Evolutionary conservation across 1,139 yeast species (phyloP).

Genomic region (Blastobotrys serpentis): DNA sequence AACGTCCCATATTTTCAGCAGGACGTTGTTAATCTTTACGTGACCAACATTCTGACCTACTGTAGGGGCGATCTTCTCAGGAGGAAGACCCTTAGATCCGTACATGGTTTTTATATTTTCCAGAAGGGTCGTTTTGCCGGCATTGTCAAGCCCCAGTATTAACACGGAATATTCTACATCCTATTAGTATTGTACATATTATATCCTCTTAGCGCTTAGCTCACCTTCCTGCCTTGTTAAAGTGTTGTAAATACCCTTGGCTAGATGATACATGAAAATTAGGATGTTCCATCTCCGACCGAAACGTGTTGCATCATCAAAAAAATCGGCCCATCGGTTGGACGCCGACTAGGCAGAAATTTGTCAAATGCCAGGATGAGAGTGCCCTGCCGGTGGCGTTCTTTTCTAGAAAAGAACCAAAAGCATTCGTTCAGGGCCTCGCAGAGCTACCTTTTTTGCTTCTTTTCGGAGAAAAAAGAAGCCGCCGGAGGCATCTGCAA

Average conservation of each 20-base stretch:
- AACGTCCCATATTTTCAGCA: constrained; percentile 88
- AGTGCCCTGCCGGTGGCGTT: no score
- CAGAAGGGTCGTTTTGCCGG: constrained; percentile 87
- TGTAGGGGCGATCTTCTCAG: constrained; percentile 60
- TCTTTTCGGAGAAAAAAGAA: no score
- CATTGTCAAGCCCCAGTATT: constrained; percentile 89
- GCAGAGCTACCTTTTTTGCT: no score
- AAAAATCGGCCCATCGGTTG: background rate
- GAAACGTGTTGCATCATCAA: constrained; percentile 3
- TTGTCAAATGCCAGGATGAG: no score
- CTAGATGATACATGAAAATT: constrained; percentile 60
- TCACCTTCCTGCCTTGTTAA: constrained; percentile 55
- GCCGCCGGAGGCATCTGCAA: no score
- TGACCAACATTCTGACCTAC: constrained; percentile 74
- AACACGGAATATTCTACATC: constrained; percentile 62
- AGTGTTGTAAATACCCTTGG: constrained; percentile 55
- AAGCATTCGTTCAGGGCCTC: no score
- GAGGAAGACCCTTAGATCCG: constrained; percentile 43
- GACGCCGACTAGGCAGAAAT: background rate
- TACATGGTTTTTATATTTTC: constrained; percentile 59
- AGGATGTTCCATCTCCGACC: background rate
- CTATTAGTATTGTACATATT: no score
- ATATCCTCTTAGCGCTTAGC: constrained; percentile 19
- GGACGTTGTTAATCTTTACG: constrained; percentile 51
- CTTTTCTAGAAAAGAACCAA: no score